Base-by-base conservation (phyloP, 768 basidiomycete species). In the Cystofilobasidium macerans region DNA sequence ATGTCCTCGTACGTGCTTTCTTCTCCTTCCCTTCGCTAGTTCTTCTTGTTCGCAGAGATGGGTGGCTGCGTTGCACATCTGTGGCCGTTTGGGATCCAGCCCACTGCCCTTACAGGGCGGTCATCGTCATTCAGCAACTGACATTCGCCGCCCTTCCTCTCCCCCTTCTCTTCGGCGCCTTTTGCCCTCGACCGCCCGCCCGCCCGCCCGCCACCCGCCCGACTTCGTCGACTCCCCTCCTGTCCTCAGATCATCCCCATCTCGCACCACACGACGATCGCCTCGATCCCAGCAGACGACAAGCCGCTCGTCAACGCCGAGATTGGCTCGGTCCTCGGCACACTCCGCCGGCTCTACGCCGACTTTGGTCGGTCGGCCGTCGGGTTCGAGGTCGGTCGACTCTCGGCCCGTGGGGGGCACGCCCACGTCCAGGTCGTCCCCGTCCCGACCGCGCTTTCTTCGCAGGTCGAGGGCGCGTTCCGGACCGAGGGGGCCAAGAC, bases 241-340 rank as follows among this genome's bases (percentile, higher is more conserved):
- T 20, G 20, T 24, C 13, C 22, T 12, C 69, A 79, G 79, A 78
- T 99, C 72, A 76, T 77, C 40, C 76, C 76, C 36, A 76, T 77
- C 62, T 84, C 88, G 0, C 95, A 99, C 76, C 90, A 89, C 72
- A 89, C 89, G 9, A 95, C 94, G 0, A 85, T 86, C 61, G 81
- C 82, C 28, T 83, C 88, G 9, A 86, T 98, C 48, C 89, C 92
- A 0, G 73, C 82, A 3, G 89, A 91, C 69, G 81, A 93, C 45
- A 81, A 85, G 0, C 78, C 78, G 9, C 84, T 88, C 2, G 87
- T 97, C 63, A 69, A 88, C 9, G 81, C 84, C 33, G 95, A 99
- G 76, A 86, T 90, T 4, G 83, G 86, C 71, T 83, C 80, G 69
- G 91, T 88, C 78, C 94, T 94, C 73, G 76, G 81, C 0, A 85